Evolutionary conservation across 768 basidiomycete genomes (phyloP), one percentile per base, ranked within the genome.

Genomic region (Boletus insuetus): DNA sequence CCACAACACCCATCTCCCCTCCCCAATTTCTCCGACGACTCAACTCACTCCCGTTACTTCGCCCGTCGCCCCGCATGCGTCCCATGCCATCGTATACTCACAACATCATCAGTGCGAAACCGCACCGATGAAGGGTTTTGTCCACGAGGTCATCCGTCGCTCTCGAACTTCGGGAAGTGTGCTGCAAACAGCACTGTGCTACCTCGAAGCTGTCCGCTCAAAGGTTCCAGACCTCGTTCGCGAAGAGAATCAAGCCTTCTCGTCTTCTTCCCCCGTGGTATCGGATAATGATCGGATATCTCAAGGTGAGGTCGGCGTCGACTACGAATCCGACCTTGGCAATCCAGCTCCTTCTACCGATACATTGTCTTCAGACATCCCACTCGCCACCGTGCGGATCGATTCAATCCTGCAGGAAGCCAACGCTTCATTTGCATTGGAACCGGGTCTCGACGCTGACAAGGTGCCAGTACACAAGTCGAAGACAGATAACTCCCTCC

Each of bases 121-220:
- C 17, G 73, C 83, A 9, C 85, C 88, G 9, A 79, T 91, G 59
- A 85, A 82, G 59, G 77, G 80, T 6, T 96, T 96, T 63, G 90
- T 96, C 29, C 88, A 91, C 66, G 92, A 96, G 72, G 89, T 94
- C 9, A 79, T 96, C 14, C 82, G 90, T 49, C 87, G 94, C 37
- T 94, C 91, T 13, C 82, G 90, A 45, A 94, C 92, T 0, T 89
- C 90, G 6, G 89, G 86, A 41, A 83, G 80, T 42, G 89, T 93
- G 4, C 78, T 96, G 9, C 92, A 95, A 67, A 89, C 91, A 0
- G 93, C 94, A 0, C 73, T 93, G 0, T 92, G 93, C 67, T 95
- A 94, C 66, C 75, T 95, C 13, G 91, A 93, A 69, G 91, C 88
- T 5, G 79, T 92, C n/a, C 85, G 90, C 6, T 66, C 75, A 26